Evolutionary conservation across 352 stramenopile genomes (phyloP).

Genomic region (Pythium periplocum): DNA sequence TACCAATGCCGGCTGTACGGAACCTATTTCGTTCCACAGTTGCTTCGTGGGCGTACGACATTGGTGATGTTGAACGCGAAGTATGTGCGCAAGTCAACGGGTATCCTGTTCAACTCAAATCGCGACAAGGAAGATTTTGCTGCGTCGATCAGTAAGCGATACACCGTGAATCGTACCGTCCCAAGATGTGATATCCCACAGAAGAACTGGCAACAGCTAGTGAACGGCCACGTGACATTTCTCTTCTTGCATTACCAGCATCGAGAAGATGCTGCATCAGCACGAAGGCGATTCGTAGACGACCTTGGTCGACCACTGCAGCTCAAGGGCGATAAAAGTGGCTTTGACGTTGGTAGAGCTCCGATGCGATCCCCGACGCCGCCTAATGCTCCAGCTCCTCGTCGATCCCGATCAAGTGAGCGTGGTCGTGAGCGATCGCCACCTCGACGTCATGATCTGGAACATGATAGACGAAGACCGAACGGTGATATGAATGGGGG

Average conservation of each 20-base stretch:
- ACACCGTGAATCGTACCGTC: constrained; percentile 21
- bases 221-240: constrained; percentile 11
- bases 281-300: constrained; percentile 13
- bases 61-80: constrained; percentile 16
- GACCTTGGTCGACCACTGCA: constrained; percentile 14
- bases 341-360: constrained; percentile 2
- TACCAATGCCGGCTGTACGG: constrained; percentile 23
- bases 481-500: no score
- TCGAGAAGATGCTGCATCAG: constrained; percentile 20
- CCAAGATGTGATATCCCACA: constrained; percentile 19
- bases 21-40: constrained; percentile 19
- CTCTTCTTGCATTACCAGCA: constrained; percentile 27
- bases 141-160: constrained; percentile 13
- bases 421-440: constrained; percentile 1
- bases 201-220: constrained; percentile 22
- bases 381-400: constrained; percentile 1
- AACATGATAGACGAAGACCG: not conserved
- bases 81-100: constrained; percentile 21
- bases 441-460: constrained; percentile 1
- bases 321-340: constrained; percentile 8
- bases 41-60: constrained; percentile 16
- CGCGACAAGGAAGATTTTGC: constrained; percentile 23
- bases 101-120: constrained; percentile 21
- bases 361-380: constrained; percentile 1
- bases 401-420: constrained; percentile 2